Percentiles rank a stretch among this genome's conserved stretches.
Evolutionary conservation across 768 basidiomycete genomes (phyloP).

Genomic region (Saitozyma sp.): DNA sequence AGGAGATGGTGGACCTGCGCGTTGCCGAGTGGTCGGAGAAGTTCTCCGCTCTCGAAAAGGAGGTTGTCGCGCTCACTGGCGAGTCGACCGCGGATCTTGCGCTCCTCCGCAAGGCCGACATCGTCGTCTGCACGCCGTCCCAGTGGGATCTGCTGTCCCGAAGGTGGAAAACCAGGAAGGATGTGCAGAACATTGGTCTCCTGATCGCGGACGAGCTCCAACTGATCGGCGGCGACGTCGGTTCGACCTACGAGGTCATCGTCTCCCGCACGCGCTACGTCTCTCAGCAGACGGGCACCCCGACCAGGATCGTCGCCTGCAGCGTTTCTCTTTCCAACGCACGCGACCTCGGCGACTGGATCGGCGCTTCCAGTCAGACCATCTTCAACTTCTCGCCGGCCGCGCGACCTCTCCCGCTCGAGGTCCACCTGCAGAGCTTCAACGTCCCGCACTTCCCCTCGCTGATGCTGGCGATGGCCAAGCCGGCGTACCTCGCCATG

Average conservation of each 20-base stretch:
- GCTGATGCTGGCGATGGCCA: slow-evolving; percentile 98
- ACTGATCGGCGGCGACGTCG: slow-evolving; percentile 88
- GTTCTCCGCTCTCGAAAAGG: slow-evolving; percentile 81
- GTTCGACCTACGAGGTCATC: slow-evolving; percentile 93
- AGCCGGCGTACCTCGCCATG: slow-evolving; percentile 92
- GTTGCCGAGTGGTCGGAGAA: slow-evolving; percentile 86
- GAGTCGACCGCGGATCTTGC: slow-evolving; percentile 90
- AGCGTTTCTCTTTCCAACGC: slow-evolving; percentile 95
- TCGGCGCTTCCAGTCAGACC: slow-evolving; percentile 87
- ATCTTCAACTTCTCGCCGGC: slow-evolving; percentile 98
- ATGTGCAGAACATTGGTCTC: slow-evolving; percentile 88
- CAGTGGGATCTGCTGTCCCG: slow-evolving; percentile 95
- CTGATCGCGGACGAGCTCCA: slow-evolving; percentile 95
- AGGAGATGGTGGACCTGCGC: slow-evolving; percentile 93
- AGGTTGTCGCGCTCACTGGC: slow-evolving; percentile 88
- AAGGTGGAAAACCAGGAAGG: slow-evolving; percentile 94
- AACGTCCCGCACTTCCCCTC: slow-evolving; percentile 97
- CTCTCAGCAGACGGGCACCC: slow-evolving; percentile 85
- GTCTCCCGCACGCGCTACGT: slow-evolving; percentile 97
- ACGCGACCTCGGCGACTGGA: slow-evolving; percentile 94
- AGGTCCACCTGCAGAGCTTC: slow-evolving; percentile 95
- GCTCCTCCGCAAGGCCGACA: slow-evolving; percentile 82
- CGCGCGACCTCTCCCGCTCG: slow-evolving; percentile 96
- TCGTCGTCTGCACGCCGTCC: slow-evolving; percentile 88
- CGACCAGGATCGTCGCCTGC: slow-evolving; percentile 91